Base-by-base conservation (phyloP, 1,284 basidiomycete genomes). In the Ceratobasidium sp. region DNA sequence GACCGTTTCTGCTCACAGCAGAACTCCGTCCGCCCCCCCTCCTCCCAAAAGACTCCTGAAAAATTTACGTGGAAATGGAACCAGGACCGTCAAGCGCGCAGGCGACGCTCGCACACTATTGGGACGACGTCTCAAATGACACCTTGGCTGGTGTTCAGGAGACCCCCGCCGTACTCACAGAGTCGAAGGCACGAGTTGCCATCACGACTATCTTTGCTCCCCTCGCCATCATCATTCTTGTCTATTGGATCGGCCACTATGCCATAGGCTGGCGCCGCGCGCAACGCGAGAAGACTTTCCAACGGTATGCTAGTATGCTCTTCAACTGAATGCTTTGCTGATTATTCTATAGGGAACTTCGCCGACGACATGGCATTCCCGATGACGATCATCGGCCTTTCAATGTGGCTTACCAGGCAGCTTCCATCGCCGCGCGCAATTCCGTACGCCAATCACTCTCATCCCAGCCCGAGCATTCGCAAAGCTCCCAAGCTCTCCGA, bases 361-460 rank as follows among this genome's bases (percentile, higher is more conserved):
- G 92, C 73, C 84, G 92, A 77, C 85, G 87, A 81, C 87, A 92
- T 78, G 92, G 92, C 57, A 94, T 94, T 73, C 91, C 92, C 21
- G 92, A 94, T 82, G 84, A 84, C 72, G 92, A 93, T 82, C 84
- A 87, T 76, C 85, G 92, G 46, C 90, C 92, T 9, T 94, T 94
- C 84, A 90, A 90, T 79, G 89, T 93, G 73, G 92, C 92, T n/a
- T 91, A 91, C 80, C 58, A 75, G 11, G 88, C 89, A 75, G 89
- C 90, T 71, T 91, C 86, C 28, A 55, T 67, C 2, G 80, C 84
- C 23, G 75, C 76, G 9, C 63, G 73, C 26, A 59, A 55, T 26
- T 35, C 69, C 18, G 41, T 57, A 26, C 58, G 54, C 50, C 41
- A 64, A 50, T 44, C 72, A 38, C 32, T 23, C 21, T 54, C 59